These are phyloP conservation scores for Xylariaceae sp. DNA, from an alignment of 2,329 filamentous ascomycete species.

Conservation along the genomic window DNA sequence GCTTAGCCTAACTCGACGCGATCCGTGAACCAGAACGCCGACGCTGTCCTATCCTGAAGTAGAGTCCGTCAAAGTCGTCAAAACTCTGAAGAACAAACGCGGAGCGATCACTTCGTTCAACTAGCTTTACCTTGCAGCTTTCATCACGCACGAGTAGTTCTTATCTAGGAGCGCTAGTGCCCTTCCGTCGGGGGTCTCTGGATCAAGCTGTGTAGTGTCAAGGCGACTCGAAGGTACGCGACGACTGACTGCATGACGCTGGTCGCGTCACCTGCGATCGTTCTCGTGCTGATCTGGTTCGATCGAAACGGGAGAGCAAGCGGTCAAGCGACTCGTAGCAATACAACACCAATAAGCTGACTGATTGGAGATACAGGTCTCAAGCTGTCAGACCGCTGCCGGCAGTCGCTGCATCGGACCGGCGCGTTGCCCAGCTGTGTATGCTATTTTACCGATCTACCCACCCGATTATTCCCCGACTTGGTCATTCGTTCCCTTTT, in stretches of 20 bases:
- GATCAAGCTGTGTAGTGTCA: neutral
- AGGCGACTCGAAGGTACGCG: slow-evolving; percentile 6
- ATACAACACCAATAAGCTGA: slow-evolving; percentile 5
- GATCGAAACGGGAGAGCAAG: slow-evolving; percentile 5
- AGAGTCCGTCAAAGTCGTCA: slow-evolving; percentile 1
- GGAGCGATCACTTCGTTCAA: neutral
- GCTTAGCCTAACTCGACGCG: slow-evolving; percentile 11
- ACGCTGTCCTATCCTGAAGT: slow-evolving; percentile 7
- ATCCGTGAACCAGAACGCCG: slow-evolving; percentile 8
- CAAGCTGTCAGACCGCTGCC: slow-evolving; percentile 16
- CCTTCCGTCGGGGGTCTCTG: neutral
- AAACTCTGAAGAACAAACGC: neutral
- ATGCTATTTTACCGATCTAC: slow-evolving; percentile 10
- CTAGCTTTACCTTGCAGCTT: slow-evolving; percentile 1
- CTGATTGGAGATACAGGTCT: slow-evolving; percentile 13
- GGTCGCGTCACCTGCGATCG: neutral
- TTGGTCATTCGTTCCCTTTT: slow-evolving; percentile 4
- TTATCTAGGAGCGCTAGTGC: too few relatives aligned
- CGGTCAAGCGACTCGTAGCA: slow-evolving; percentile 5
- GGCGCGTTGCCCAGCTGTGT: slow-evolving; percentile 18
- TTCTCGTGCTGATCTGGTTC: slow-evolving; percentile 6
- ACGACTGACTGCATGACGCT: neutral
- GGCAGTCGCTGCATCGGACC: slow-evolving; percentile 14
- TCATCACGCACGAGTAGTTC: too few relatives aligned
- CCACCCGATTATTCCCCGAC: slow-evolving; percentile 9